Evolutionary conservation across 2,329 filamentous ascomycete species (phyloP).

Genomic region (Penicillium sp.): DNA sequence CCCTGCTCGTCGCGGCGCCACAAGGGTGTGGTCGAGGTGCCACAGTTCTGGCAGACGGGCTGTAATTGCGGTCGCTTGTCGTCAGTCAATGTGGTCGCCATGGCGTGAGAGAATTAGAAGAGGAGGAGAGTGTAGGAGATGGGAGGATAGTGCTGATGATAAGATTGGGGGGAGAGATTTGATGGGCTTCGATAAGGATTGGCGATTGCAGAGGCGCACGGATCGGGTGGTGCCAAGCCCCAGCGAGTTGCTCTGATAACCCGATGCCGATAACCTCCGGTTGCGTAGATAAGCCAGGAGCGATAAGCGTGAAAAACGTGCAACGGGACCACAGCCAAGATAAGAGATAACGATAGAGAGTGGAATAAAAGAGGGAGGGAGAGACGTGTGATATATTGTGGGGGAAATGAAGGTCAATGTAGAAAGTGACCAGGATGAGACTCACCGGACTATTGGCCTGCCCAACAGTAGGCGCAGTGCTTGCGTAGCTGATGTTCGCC

Average conservation of each 20-base stretch:
- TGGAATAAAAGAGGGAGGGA: slow-evolving; percentile 16
- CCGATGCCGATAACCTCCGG: slow-evolving; percentile 35
- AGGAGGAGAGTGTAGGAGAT: slow-evolving; percentile 29
- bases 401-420: neutral
- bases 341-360: slow-evolving; percentile 16
- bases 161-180: slow-evolving; percentile 47
- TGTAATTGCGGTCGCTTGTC: slow-evolving; percentile 65
- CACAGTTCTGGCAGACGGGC: slow-evolving; percentile 96
- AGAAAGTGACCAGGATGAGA: slow-evolving; percentile 15
- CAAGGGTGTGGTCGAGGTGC: slow-evolving; percentile 90
- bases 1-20: slow-evolving; percentile 98
- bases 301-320: slow-evolving; percentile 26
- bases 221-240: slow-evolving; percentile 42
- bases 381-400: neutral
- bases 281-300: slow-evolving; percentile 26
- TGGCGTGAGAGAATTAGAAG: slow-evolving; percentile 28
- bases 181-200: slow-evolving; percentile 51
- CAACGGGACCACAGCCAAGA: neutral
- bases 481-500: slow-evolving; percentile 63
- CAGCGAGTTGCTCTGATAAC: slow-evolving; percentile 35
- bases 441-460: slow-evolving; percentile 55
- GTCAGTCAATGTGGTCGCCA: slow-evolving; percentile 53
- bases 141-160: slow-evolving; percentile 39
- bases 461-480: slow-evolving; percentile 65
- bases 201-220: slow-evolving; percentile 44